Evolutionary conservation across 805 yeast genomes (phyloP), one percentile per base, ranked within the genome.

Genomic region (Wickerhamia fluorescens): DNA sequence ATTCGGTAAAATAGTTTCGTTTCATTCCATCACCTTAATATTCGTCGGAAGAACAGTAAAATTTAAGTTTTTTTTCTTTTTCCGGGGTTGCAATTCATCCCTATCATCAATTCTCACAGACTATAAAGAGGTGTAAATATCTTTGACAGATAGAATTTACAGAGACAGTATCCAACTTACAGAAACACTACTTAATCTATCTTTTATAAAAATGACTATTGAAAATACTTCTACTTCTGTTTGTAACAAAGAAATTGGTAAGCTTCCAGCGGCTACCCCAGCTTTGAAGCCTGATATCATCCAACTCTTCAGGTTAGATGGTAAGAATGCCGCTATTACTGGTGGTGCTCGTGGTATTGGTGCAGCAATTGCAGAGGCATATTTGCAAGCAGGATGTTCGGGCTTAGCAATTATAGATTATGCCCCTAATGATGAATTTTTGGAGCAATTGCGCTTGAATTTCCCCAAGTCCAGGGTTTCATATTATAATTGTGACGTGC

Each of bases 371-470:
- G 43, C 53, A 20, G 66, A 58, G 38, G 58, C 58, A 6, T 58
- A 53, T 44, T 51, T 55, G 25, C 64, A 58, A 44, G 63, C 66
- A 8, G 60, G 61, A 7, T 27, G 48, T 14, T 30, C 44, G 26
- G 48, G 54, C 39, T 54, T 64, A 37, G 66, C 66, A 20, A 57
- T 64, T 35, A 45, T 63, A 34, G 70, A 63, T 38, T 61, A 58
- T 41, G 45, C 61, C 24, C 40, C 38, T 23, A 41, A 51, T 34
- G 58, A 55, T 15, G 50, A 38, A 8, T 49, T 49, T 19, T 35
- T 59, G 31, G 33, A 44, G 19, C 37, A 45, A 21, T 49, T 63
- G 38, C 38, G 31, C 17, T 35, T 36, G 20, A 40, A 40, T 11
- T 61, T 47, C 47, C 65, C 64, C 14, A 45, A 52, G 33, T 42